phyloP scores from a whole-genome alignment of 306 rosid genomes.

The Astragalus glycyphyllos region DNA sequence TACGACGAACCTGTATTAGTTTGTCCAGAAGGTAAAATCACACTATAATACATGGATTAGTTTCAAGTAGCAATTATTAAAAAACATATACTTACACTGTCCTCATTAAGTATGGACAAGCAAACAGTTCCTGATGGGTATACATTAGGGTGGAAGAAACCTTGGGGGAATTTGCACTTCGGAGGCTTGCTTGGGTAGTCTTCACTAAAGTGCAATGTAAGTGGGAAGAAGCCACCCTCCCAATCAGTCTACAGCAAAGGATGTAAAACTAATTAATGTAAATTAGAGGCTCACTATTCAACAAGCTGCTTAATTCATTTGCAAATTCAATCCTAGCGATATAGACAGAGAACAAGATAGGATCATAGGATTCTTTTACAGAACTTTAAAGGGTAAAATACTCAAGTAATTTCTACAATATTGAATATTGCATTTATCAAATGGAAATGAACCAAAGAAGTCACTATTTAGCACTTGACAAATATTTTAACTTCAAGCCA shows the following conservation, averaged over 20 bases:
- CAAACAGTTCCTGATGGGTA: conserved; percentile 98
- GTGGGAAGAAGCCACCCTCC: conserved; percentile 97
- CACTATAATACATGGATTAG: neutral
- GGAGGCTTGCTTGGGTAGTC: conserved; percentile 99
- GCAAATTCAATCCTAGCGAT: conserved; percentile 1
- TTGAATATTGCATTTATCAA: neutral
- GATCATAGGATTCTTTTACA: conserved; percentile 10
- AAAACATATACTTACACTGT: conserved; percentile 72
- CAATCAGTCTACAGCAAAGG: conserved; percentile 85
- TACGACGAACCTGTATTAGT: conserved; percentile 25
- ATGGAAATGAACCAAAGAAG: conserved; percentile 4
- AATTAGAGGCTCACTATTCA: conserved; percentile 28
- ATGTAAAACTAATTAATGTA: conserved; percentile 18
- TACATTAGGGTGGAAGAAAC: conserved; percentile 97
- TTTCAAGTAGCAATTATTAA: conserved; percentile 34
- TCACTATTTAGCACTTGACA: neutral
- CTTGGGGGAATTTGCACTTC: conserved; percentile 92
- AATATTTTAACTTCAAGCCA: neutral
- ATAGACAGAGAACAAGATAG: conserved; percentile 15
- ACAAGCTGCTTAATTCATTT: conserved; percentile 20
- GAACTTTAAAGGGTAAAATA: conserved; percentile 15
- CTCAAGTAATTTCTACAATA: conserved; percentile 1
- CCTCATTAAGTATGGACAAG: conserved; percentile 95
- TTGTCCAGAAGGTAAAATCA: conserved; percentile 5
- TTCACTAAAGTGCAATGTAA: conserved; percentile 92